A percentile compares a stretch with the other conserved stretches of the same genome.
phyloP scores from a whole-genome alignment of 768 basidiomycete genomes.

The Filobasidium wieringae region DNA sequence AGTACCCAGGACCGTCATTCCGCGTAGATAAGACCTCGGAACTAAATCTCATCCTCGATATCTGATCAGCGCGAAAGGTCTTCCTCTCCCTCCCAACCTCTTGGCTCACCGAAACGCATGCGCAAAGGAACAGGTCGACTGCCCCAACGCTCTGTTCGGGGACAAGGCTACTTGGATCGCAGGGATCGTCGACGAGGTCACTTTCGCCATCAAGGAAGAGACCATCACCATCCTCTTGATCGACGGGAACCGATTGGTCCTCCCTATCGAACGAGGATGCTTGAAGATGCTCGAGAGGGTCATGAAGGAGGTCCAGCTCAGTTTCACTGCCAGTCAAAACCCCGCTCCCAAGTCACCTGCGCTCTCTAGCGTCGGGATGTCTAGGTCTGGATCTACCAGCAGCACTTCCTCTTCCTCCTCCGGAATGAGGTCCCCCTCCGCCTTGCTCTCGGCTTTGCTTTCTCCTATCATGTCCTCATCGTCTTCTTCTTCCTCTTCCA shows the following conservation, averaged over 20 bases:
- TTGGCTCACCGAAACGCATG: slow-evolving; percentile 31
- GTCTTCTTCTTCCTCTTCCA: slow-evolving; percentile 17
- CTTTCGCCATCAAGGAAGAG: slow-evolving; percentile 29
- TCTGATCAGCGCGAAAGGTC: slow-evolving; percentile 18
- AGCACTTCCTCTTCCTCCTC: slow-evolving; percentile 2
- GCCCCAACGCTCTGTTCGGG: slow-evolving; percentile 34
- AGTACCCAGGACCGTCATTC: not conserved
- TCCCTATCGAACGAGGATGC: slow-evolving; percentile 24
- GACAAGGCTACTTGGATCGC: slow-evolving; percentile 39
- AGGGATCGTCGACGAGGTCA: slow-evolving; percentile 38
- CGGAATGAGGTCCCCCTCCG: slow-evolving; percentile 18
- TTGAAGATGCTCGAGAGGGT: slow-evolving; percentile 20
- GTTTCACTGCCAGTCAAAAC: slow-evolving; percentile 23
- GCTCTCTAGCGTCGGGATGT: not conserved
- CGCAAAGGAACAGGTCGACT: slow-evolving; percentile 33
- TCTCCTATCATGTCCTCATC: slow-evolving; percentile 9
- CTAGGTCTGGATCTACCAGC: not conserved
- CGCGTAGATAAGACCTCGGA: not conserved
- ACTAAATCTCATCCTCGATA: not conserved
- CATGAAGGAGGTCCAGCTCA: slow-evolving; percentile 29
- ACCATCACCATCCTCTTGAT: slow-evolving; percentile 29
- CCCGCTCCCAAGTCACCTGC: slow-evolving; percentile 1
- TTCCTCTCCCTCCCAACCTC: slow-evolving; percentile 37
- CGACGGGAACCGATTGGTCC: slow-evolving; percentile 23
- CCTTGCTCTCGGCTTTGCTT: slow-evolving; percentile 33